Evolutionary conservation across 106 monocot genomes (phyloP), one percentile per base, ranked within the genome.

Genomic region (Dioscorea zingiberensis): DNA sequence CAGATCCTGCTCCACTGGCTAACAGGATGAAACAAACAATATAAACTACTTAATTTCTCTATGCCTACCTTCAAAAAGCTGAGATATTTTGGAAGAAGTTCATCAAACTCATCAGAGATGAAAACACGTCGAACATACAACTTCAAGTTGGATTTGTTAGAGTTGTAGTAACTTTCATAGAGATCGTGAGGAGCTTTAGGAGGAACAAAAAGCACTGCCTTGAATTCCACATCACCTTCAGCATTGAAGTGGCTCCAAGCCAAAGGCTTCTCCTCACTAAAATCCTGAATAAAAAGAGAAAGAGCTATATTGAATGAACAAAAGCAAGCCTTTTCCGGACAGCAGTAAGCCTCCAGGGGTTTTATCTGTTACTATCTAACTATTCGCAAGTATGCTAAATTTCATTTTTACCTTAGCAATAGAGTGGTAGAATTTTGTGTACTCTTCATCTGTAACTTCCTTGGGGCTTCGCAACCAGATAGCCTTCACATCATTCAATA

Each of bases 221-320:
- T 98, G 74, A 98, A 98, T 69, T 98, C 97, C 27, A 98, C 97
- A 80, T 98, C 97, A 74, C 97, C 97, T 78, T 98, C 97, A 45
- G 97, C 97, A 56, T 62, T 80, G 65, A 98, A 98, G 77, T 98
- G 97, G 60, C 86, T 98, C 92, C 92, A 93, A 16, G 84, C 60
- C 44, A 93, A 26, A 27, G 97, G 97, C 58, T 98, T 98, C 30
- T 98, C 97, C 54, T 98, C 93, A 47, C 84, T 55, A 16, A 93
- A 93, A 86, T 98, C 97, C 97, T 98, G 69, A 25, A 74, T 59
- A 17, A 29, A 53, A 11, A 27, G 29, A 49, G 26, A 64, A 4
- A 62, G 29, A 30, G 8, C 47, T 44, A 64, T 59, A 10, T 38
- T 10, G 9, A 38, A 8, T 7, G 1, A 30, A 60, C 25, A 60